Evolutionary conservation across 1,139 yeast species (phyloP).

Genomic region (Saccharomyces hybrid): DNA sequence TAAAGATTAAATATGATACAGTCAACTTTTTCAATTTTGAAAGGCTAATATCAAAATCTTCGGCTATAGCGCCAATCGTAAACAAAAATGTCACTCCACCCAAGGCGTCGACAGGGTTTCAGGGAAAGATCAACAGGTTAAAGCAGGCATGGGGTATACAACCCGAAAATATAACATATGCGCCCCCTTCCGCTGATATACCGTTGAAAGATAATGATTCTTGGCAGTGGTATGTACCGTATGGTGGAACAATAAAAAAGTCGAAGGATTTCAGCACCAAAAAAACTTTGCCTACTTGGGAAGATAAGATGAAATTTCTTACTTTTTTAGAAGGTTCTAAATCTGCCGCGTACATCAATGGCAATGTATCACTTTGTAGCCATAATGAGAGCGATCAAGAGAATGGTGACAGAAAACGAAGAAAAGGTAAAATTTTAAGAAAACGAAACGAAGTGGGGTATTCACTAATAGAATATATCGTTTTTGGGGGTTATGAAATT

Average conservation of each 20-base stretch:
- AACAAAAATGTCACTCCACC: neutral
- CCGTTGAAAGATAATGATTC: conserved; percentile 3
- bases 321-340: conserved; percentile 15
- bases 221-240: conserved; percentile 12
- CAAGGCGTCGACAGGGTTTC: neutral
- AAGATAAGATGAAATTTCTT: conserved; percentile 24
- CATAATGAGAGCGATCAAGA: conserved; percentile 9
- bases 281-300: conserved; percentile 18
- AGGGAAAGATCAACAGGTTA: neutral
- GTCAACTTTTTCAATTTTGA: conserved; percentile 20
- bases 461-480: conserved; percentile 43
- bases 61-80: neutral
- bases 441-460: neutral
- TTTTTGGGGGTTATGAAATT: conserved; percentile 63
- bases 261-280: conserved; percentile 20
- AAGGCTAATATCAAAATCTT: conserved; percentile 9
- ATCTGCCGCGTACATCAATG: conserved; percentile 21
- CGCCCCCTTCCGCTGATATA: neutral
- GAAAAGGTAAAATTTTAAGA: conserved; percentile 1
- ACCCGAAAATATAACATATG: neutral
- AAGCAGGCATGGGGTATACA: neutral
- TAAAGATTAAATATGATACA: conserved; percentile 25
- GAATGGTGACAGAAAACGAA: conserved; percentile 3
- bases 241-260: conserved; percentile 23
- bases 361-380: conserved; percentile 20